phyloP scores from a whole-genome alignment of 2,329 filamentous ascomycete species.

The Nemania diffusa region DNA sequence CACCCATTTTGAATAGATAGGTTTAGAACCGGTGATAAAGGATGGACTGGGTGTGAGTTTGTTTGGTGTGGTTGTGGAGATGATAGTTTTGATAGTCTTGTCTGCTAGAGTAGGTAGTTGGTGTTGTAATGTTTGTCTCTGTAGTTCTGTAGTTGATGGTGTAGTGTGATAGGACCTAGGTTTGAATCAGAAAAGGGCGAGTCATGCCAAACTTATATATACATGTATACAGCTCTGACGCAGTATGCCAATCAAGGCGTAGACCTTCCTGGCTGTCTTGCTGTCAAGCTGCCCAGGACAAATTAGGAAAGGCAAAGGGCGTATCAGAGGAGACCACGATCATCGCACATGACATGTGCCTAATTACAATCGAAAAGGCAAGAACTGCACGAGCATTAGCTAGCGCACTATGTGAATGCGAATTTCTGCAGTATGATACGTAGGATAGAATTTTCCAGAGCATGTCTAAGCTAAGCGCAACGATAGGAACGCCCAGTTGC shows the following conservation, averaged over 20 bases:
- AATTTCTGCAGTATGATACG: background rate
- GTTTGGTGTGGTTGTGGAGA: constrained; percentile 23
- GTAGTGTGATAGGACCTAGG: background rate
- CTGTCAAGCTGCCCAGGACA: constrained; percentile 1
- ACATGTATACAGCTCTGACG: constrained; percentile 14
- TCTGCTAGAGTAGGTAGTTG: constrained; percentile 8
- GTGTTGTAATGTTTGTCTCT: constrained; percentile 2
- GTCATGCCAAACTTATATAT: constrained; percentile 26
- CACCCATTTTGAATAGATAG: constrained; percentile 72
- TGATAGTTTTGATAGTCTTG: constrained; percentile 17
- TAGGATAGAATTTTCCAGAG: background rate
- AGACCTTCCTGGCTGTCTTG: background rate
- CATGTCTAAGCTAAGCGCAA: background rate
- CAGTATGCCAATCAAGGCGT: constrained; percentile 16
- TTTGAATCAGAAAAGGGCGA: background rate
- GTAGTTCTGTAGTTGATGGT: background rate
- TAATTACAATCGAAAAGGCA: background rate
- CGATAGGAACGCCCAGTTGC: background rate
- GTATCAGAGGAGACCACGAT: constrained; percentile 38
- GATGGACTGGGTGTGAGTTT: background rate
- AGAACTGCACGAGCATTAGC: background rate
- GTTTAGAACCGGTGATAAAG: background rate
- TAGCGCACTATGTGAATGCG: background rate
- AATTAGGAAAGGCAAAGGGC: constrained; percentile 18
- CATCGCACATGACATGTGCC: constrained; percentile 14